A percentile compares a stretch with the other conserved stretches of the same genome.
These are phyloP conservation scores for Mycena sanguinolenta DNA, from an alignment of 768 basidiomycete species.

Conservation along the genomic window DNA sequence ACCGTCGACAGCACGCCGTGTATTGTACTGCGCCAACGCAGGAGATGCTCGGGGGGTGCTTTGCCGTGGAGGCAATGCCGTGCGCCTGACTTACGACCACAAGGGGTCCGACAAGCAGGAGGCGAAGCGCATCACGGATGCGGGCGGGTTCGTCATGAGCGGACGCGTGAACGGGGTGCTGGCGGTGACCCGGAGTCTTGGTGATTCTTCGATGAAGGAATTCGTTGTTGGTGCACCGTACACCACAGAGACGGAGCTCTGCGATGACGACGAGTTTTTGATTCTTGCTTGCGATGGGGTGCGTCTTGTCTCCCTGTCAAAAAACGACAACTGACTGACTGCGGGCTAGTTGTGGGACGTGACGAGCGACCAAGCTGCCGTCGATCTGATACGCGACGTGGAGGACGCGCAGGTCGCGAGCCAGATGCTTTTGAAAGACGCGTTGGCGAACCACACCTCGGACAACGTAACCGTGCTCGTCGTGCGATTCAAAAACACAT, in stretches of 20 bases:
- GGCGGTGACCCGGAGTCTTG: slow-evolving; percentile 95
- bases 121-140: slow-evolving; percentile 97
- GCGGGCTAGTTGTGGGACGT: slow-evolving; percentile 92
- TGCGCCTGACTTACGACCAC: slow-evolving; percentile 97
- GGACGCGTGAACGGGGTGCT: slow-evolving; percentile 98
- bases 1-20: slow-evolving; percentile 69
- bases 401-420: slow-evolving; percentile 88
- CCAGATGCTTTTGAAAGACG: slow-evolving; percentile 81
- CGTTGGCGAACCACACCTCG: slow-evolving; percentile 88
- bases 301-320: slow-evolving; percentile 49
- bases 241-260: slow-evolving; percentile 96
- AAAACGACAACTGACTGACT: slow-evolving; percentile 30
- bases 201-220: slow-evolving; percentile 99
- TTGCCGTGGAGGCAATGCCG: slow-evolving; percentile 89
- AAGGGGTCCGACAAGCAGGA: slow-evolving; percentile 98
- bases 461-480: slow-evolving; percentile 96
- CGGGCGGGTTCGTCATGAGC: slow-evolving; percentile 98
- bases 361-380: slow-evolving; percentile 88
- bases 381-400: slow-evolving; percentile 83
- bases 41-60: slow-evolving; percentile 97
- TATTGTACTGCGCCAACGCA: slow-evolving; percentile 95
- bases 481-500: slow-evolving; percentile 76
- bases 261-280: slow-evolving; percentile 92
- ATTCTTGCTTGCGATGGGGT: slow-evolving; percentile 99
- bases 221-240: slow-evolving; percentile 98